A percentile compares a stretch with the other conserved stretches of the same genome.
These are phyloP conservation scores for Baudoinia panamericana DNA, from an alignment of 495 filamentous ascomycete species.

Conservation along the genomic window DNA sequence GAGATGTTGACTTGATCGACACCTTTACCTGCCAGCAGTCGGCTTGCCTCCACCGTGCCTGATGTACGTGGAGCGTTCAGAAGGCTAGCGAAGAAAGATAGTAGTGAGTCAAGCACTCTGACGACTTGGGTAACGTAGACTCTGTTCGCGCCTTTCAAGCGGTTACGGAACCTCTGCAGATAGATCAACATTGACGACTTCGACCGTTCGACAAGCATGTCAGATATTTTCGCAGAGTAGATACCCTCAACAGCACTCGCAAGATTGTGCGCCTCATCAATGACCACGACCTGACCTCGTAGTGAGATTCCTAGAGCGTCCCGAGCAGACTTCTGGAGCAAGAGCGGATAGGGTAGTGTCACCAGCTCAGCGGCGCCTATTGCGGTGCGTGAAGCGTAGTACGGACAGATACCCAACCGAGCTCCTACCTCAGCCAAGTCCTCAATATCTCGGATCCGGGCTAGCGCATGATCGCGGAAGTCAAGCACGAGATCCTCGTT, in stretches of 20 bases:
- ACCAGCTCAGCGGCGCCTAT: constrained; percentile 84
- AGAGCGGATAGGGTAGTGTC: constrained; percentile 81
- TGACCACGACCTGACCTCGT: constrained; percentile 76
- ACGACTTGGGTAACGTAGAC: constrained; percentile 82
- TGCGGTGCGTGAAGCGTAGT: constrained; percentile 78
- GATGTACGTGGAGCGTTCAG: constrained; percentile 32
- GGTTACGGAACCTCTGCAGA: constrained; percentile 73
- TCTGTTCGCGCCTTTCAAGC: constrained; percentile 81
- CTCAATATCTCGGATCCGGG: constrained; percentile 84
- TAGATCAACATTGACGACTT: constrained; percentile 67
- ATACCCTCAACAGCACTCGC: constrained; percentile 89
- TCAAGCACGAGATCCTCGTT: constrained; percentile 57
- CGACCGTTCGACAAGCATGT: constrained; percentile 57
- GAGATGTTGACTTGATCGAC: constrained; percentile 92
- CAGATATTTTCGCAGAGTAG: constrained; percentile 63
- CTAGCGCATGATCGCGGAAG: constrained; percentile 79
- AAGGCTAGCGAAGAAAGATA: constrained; percentile 43
- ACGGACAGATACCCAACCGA: constrained; percentile 75
- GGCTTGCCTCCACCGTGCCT: constrained; percentile 51
- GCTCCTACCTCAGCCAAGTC: constrained; percentile 70
- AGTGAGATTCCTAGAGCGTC: constrained; percentile 78
- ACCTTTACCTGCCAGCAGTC: constrained; percentile 68
- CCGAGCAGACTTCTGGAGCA: constrained; percentile 78
- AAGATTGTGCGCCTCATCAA: constrained; percentile 95
- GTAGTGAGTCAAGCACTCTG: constrained; percentile 64